Conservation (phyloP, 768 basidiomycete species). For the Hygrophorus pudorinus region DNA sequence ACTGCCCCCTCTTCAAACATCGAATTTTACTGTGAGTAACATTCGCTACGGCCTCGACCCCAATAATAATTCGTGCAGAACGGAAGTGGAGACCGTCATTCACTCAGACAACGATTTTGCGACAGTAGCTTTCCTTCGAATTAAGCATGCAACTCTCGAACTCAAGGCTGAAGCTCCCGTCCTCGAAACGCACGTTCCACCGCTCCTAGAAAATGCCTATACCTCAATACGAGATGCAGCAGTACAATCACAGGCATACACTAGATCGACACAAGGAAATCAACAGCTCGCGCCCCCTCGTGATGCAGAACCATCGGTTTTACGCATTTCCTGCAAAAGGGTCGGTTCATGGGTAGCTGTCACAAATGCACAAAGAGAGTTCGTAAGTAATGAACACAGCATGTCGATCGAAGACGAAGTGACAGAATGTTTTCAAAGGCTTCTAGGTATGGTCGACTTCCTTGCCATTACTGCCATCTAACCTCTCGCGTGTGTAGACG, state of each 20-base stretch:
- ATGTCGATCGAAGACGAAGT: constrained; percentile 65
- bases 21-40: constrained; percentile 57
- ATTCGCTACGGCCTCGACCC: not conserved
- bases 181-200: constrained; percentile 30
- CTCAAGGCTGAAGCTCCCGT: constrained; percentile 29
- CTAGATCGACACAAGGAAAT: not conserved
- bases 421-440: constrained; percentile 46
- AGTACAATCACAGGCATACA: constrained; percentile 2
- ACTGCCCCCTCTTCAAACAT: constrained; percentile 81
- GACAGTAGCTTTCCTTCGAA: constrained; percentile 82
- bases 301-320: not conserved
- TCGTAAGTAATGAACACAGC: constrained; percentile 7
- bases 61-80: constrained; percentile 24
- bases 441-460: constrained; percentile 41
- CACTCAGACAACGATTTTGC: constrained; percentile 78
- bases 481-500: constrained; percentile 27
- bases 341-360: constrained; percentile 60
- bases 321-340: constrained; percentile 10
- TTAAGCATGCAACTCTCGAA: constrained; percentile 58
- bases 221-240: constrained; percentile 17
- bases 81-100: constrained; percentile 59
- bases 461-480: not conserved
- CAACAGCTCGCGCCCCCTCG: constrained; percentile 1
- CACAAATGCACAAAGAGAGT: constrained; percentile 38
- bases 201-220: constrained; percentile 40